phyloP scores from a whole-genome alignment of 192 early-diverging fungal species.

The Podila verticillata region DNA sequence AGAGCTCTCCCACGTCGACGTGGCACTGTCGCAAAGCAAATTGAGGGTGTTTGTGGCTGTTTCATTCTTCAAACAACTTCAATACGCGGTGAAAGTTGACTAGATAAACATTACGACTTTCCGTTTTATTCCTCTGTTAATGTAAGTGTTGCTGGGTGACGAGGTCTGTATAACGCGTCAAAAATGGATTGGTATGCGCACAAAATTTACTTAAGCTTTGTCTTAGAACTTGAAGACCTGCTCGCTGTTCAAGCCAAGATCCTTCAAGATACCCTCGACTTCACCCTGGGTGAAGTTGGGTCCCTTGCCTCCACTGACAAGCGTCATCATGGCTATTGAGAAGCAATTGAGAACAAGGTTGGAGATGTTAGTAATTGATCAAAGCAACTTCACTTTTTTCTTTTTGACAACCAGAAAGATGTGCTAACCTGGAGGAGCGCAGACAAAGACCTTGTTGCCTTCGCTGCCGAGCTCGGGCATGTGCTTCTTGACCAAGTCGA shows the following conservation, averaged over 20 bases:
- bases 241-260: slow-evolving; percentile 73
- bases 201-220: background rate
- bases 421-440: slow-evolving; percentile 23
- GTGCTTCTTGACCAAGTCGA: slow-evolving; percentile 73
- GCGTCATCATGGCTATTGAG: slow-evolving; percentile 67
- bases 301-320: slow-evolving; percentile 82
- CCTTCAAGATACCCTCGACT: slow-evolving; percentile 84
- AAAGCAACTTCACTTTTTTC: slow-evolving; percentile 51
- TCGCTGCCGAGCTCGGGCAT: slow-evolving; percentile 70
- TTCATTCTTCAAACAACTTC: too few relatives aligned
- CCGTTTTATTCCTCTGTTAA: too few relatives aligned
- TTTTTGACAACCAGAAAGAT: background rate
- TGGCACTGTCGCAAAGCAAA: too few relatives aligned
- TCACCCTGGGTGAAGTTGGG: slow-evolving; percentile 86
- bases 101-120: too few relatives aligned
- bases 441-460: slow-evolving; percentile 57
- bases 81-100: too few relatives aligned
- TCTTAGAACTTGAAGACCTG: slow-evolving; percentile 90
- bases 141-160: too few relatives aligned
- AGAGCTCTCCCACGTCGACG: too few relatives aligned
- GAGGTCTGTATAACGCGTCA: too few relatives aligned
- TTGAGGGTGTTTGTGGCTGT: too few relatives aligned
- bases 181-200: too few relatives aligned
- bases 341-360: slow-evolving; percentile 14
- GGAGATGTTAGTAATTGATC: background rate